Evolutionary conservation across 345 rosid genomes (phyloP), one percentile per base, ranked within the genome.

Genomic region (Barbarea vulgaris): DNA sequence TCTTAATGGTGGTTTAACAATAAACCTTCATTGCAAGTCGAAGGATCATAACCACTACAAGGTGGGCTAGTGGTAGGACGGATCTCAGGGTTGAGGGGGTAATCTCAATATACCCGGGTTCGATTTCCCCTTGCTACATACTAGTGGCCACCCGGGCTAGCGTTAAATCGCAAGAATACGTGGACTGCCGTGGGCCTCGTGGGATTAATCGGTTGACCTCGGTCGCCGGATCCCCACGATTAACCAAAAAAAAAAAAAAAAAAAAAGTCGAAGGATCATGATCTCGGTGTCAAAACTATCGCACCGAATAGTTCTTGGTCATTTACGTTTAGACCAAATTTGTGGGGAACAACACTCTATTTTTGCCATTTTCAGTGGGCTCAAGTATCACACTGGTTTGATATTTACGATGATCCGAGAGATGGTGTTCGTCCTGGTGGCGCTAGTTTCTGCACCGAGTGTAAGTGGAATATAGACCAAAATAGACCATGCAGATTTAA

Each of bases 271-370:
- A 15, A 14, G 8, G 3, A 74, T 21, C 0, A 18, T 19, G 78
- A 74, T 37, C 51, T 56, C 14, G 34, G 67, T 4, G n/a, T 57
- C 52, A 17, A 12, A 46, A n/a, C 11, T 13, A 21, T 74, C 15
- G 17, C 41, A 22, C 66, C 58, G 5, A 1, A 66, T 65, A 17
- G 47, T 8, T 46, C 59, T 44, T 74, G 66, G 66, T 65, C 58
- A 27, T 74, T 58, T 57, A 3, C 7, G 15, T 57, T 66, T 47
- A 74, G 67, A 57, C 78, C 72, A 57, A 66, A 34, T 37, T 5
- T 57, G 5, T 56, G 37, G 18, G 42, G 67, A 67, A 34, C 60
- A 8, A 74, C 66, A 5, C 30, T 55, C 3, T 65, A 34, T 5
- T 55, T 5, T 34, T 66, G 72, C 36, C 58, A 14, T 46, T 74